Percentiles rank a stretch among this genome's conserved stretches.
These are phyloP conservation scores for Morella rubra DNA, from an alignment of 306 rosid species.

Conservation along the genomic window DNA sequence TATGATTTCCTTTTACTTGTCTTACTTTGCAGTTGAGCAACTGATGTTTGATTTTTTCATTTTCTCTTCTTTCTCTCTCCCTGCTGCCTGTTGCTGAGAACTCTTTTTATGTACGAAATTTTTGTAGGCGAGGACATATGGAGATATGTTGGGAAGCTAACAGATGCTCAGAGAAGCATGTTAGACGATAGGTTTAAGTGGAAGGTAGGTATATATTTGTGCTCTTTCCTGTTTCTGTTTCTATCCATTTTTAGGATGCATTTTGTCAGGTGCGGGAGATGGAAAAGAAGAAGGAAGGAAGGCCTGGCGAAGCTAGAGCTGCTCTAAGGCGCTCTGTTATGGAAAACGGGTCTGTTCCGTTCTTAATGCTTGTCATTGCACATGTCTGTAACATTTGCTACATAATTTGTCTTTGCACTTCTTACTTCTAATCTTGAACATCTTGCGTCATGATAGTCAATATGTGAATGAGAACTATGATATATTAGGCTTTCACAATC, in stretches of 20 bases:
- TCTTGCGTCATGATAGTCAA: not conserved
- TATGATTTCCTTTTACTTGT: not conserved
- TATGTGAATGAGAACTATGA: not conserved
- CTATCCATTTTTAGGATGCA: conserved; percentile 20
- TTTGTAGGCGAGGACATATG: conserved; percentile 92
- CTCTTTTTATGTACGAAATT: conserved; percentile 6
- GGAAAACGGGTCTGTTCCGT: conserved; percentile 65
- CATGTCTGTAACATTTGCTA: not conserved
- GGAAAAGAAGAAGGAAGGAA: conserved; percentile 98
- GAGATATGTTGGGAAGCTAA: conserved; percentile 92
- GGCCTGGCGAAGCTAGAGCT: conserved; percentile 97
- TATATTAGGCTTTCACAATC: not conserved
- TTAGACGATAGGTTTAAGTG: conserved; percentile 94
- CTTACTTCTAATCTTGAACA: not conserved
- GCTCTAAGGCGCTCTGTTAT: conserved; percentile 85
- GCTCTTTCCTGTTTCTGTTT: conserved; percentile 8
- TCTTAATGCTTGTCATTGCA: not conserved
- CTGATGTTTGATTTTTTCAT: not conserved
- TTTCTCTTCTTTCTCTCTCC: not conserved
- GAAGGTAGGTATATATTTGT: conserved; percentile 58
- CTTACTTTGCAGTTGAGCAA: not conserved
- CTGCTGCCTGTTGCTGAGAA: not conserved
- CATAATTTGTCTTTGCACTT: not conserved
- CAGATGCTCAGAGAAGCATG: conserved; percentile 99
- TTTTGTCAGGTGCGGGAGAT: conserved; percentile 76